Conservation (phyloP, 2,329 filamentous ascomycete genomes). For the Colletotrichum abscissum region DNA sequence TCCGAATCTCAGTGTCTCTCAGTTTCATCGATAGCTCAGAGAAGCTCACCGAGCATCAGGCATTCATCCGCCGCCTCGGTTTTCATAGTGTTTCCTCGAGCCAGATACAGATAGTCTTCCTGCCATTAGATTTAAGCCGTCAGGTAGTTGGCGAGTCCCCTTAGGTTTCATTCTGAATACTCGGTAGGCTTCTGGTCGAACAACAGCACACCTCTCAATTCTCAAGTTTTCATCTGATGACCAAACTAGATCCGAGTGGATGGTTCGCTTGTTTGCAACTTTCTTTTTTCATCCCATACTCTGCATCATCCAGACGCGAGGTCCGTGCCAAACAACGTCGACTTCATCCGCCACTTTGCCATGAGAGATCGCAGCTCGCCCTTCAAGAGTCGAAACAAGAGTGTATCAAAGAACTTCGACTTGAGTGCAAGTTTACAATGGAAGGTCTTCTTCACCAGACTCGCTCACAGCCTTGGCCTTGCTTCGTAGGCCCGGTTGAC, state of each 20-base stretch:
- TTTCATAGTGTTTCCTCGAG: neutral
- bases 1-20: neutral
- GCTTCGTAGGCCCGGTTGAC: neutral
- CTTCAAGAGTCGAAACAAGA: neutral
- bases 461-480: neutral
- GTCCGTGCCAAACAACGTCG: neutral
- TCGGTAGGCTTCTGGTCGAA: neutral
- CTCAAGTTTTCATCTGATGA: neutral
- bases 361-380: neutral
- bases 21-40: neutral
- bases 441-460: neutral
- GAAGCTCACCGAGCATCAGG: too few species aligned
- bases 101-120: too few species aligned
- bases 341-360: neutral
- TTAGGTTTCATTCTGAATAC: neutral
- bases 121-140: too few species aligned
- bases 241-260: neutral
- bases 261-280: neutral
- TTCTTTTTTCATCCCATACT: neutral
- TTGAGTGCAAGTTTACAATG: neutral
- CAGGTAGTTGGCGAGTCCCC: too few species aligned
- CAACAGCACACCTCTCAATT: neutral
- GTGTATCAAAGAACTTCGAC: neutral
- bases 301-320: neutral
- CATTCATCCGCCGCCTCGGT: too few species aligned